Conservation (phyloP, 2,329 filamentous ascomycete species). For the Penicillium sp. region DNA sequence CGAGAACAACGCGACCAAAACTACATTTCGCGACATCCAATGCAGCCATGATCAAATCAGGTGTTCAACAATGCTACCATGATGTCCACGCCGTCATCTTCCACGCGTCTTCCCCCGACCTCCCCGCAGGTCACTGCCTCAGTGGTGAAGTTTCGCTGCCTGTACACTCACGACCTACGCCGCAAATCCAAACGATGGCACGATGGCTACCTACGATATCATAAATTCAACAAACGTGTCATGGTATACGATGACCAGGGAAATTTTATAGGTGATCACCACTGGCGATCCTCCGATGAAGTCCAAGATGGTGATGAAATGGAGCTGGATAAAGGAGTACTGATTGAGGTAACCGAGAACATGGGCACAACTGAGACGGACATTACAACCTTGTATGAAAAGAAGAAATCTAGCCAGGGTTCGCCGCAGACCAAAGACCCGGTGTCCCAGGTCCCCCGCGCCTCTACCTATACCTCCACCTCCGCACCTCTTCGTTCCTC, state of each 20-base stretch:
- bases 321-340: slow-evolving; percentile 70
- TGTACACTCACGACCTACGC: slow-evolving; percentile 81
- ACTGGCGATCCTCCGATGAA: slow-evolving; percentile 70
- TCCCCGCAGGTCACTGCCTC: slow-evolving; percentile 66
- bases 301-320: slow-evolving; percentile 81
- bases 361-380: slow-evolving; percentile 75
- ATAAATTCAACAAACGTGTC: slow-evolving; percentile 84
- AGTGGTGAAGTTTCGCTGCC: slow-evolving; percentile 78
- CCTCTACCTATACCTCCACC: slow-evolving; percentile 19
- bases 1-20: not conserved
- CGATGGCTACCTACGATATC: slow-evolving; percentile 82
- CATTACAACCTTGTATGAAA: slow-evolving; percentile 71
- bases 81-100: slow-evolving; percentile 29
- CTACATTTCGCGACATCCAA: not conserved
- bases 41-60: not conserved
- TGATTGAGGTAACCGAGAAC: slow-evolving; percentile 78
- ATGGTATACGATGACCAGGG: slow-evolving; percentile 86
- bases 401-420: slow-evolving; percentile 51
- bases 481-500: slow-evolving; percentile 25
- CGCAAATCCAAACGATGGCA: slow-evolving; percentile 93
- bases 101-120: slow-evolving; percentile 33
- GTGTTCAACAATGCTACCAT: not conserved
- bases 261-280: slow-evolving; percentile 79
- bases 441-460: slow-evolving; percentile 46
- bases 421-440: slow-evolving; percentile 32